Evolutionary conservation across 2,329 filamentous ascomycete species (phyloP), one percentile per base, ranked within the genome.

Genomic region (Grosmannia penicillata): DNA sequence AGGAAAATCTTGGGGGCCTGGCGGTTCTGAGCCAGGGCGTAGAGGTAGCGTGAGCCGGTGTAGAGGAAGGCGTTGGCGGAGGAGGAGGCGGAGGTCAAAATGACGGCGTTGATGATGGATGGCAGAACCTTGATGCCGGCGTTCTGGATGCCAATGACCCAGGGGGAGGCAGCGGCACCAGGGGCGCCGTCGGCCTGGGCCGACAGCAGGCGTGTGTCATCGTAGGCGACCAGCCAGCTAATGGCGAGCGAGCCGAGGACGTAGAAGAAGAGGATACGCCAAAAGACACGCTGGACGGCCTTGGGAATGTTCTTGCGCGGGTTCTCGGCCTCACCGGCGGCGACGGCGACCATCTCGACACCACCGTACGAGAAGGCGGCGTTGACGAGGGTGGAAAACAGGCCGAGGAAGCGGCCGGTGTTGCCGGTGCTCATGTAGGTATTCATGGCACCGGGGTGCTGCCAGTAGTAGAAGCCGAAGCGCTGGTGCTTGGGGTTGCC

Each of bases 261-360:
- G 52, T 79, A 79, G 54, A 79, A 79, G 46, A 77, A 50, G 31
- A 71, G 63, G 15, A 79, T 66, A 44, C 75, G 72, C 58, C 63
- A 75, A 48, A 78, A 63, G 48, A 76, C 76, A 32, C 72, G 68
- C 14, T 65, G 60, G 5, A 74, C 71, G 0, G 75, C 75, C 58
- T 75, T 77, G 41, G 77, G 76, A 40, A 82, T 72, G 56, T 77
- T 46, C 43, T 78, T 49, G 68, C 65, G 37, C 74, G 68, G 2
- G 77, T 78, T 18, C 75, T 70, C 21, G 72, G 74, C 72, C 60
- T 82, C 76, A 32, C 72, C 76, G 6, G 75, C 76, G 2, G 77
- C 74, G 15, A 74, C 62, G 15, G 66, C 68, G 42, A 63, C 60
- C 13, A 81, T 60, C 52, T 81, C 75, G 3, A 75, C 76, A 24